These are phyloP conservation scores for Paspalum notatum DNA, from an alignment of 176 grass and related monocot genomes.

Conservation along the genomic window DNA sequence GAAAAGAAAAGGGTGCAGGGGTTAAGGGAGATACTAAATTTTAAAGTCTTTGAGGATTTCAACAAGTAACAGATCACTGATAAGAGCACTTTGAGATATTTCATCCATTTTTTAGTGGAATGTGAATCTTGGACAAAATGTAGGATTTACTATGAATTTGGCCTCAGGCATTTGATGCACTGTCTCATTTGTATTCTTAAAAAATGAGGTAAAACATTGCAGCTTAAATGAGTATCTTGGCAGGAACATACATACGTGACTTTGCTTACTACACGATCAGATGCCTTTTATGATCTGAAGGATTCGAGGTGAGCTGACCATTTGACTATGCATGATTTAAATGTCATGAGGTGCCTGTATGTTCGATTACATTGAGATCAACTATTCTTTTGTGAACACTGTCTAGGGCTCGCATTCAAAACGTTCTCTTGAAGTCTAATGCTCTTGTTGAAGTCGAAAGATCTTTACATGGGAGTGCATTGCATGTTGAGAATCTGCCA, in stretches of 20 bases:
- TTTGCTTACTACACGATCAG: constrained; percentile 79
- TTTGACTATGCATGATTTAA: constrained; percentile 21
- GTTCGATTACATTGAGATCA: constrained; percentile 11
- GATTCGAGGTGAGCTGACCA: constrained; percentile 76
- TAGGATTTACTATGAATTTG: neutral
- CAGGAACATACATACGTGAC: constrained; percentile 82
- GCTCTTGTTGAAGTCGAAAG: constrained; percentile 82
- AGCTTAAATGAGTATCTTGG: constrained; percentile 47
- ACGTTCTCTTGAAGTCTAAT: constrained; percentile 88
- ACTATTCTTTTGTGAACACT: constrained; percentile 37
- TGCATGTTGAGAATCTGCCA: constrained; percentile 80
- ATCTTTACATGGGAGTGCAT: constrained; percentile 65
- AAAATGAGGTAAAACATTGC: neutral
- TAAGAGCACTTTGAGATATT: neutral
- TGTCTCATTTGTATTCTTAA: neutral
- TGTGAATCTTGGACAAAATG: neutral
- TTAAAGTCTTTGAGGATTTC: neutral
- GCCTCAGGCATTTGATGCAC: neutral
- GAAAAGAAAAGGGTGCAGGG: neutral
- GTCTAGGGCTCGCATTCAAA: constrained; percentile 70
- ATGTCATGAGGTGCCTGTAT: constrained; percentile 21
- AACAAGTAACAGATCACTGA: neutral
- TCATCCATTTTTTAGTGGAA: neutral
- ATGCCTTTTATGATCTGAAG: constrained; percentile 96
- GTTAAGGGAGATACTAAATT: neutral